Evolutionary conservation across 2,329 filamentous ascomycete species (phyloP), one percentile per base, ranked within the genome.

Genomic region (Colletotrichum sojae): DNA sequence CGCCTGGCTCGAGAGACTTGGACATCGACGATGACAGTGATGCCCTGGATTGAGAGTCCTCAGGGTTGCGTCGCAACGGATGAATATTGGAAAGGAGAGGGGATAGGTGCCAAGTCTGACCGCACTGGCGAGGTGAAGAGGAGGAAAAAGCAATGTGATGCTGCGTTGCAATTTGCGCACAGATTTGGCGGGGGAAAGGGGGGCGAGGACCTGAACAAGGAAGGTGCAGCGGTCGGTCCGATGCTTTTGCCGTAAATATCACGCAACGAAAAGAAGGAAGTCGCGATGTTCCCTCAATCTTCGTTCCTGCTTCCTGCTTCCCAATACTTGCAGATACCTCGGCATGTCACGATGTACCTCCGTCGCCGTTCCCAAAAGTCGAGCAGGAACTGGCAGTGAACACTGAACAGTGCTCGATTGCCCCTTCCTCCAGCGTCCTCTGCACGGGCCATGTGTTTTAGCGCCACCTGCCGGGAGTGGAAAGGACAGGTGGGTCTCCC

Each of bases 401-500:
- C 4, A 25, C 3, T 25, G 22, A 25, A 25, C 22, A 25, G 22
- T 25, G 22, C 22, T 25, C 22, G 22, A 25, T 25, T 4, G 22
- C 27, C 8, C 27, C 27, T 31, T 31, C 27, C 27, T 10, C 27
- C 27, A 8, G 27, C 9, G 5, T 31, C 27, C 27, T 31, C 27
- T 31, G 49, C 66, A 69, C 54, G 49, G 48, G 20, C 61, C 61
- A 69, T 1, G 1, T 1, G 1, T 5, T 15, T 22, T 49, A 20
- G 54, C 54, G 49, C 22, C 40, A 22, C 5, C 40, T 36, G 46
- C 20, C 20, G 18, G 46, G 20, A 22, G n/a, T 39, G 56, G 25
- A 31, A 16, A 4, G 2, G 8, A 15, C 4, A 46, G 45, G 57
- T 52, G 57, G 39, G 3, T 16, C 31, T 36, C 9, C 8, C 10